Evolutionary conservation across 2,329 filamentous ascomycete genomes (phyloP).

Genomic region (Penicillium expansum): DNA sequence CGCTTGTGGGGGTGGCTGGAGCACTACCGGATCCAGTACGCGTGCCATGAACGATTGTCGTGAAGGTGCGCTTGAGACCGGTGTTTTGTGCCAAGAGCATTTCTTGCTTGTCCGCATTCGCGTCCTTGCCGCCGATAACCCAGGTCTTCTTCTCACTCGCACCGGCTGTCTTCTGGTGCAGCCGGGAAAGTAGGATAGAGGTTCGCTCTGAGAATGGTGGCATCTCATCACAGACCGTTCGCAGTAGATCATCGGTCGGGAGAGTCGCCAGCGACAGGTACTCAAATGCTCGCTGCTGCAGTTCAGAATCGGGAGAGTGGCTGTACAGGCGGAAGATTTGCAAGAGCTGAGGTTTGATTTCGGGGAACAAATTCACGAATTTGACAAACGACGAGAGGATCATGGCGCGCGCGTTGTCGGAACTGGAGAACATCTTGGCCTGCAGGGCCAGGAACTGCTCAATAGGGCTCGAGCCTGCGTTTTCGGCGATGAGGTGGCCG

Average conservation of each 20-base stretch:
- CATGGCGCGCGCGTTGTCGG: constrained; percentile 86
- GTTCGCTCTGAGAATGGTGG: constrained; percentile 94
- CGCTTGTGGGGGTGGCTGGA: constrained; percentile 39
- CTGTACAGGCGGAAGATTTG: constrained; percentile 90
- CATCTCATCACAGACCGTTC: constrained; percentile 98
- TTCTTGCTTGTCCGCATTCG: constrained; percentile 77
- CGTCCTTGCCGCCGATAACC: constrained; percentile 96
- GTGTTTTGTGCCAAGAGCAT: constrained; percentile 76
- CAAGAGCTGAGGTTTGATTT: constrained; percentile 93
- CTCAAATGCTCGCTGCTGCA: constrained; percentile 95
- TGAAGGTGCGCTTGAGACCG: constrained; percentile 84
- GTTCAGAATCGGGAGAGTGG: constrained; percentile 88
- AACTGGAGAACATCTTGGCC: constrained; percentile 82
- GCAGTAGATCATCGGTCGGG: constrained; percentile 83
- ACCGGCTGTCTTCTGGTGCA: constrained; percentile 91
- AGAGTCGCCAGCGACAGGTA: constrained; percentile 83
- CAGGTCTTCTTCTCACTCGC: constrained; percentile 95
- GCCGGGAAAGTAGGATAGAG: constrained; percentile 82
- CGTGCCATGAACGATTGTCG: constrained; percentile 48
- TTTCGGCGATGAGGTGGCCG: constrained; percentile 92
- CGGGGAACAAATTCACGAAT: constrained; percentile 96
- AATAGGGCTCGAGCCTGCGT: constrained; percentile 86
- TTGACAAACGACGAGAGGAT: constrained; percentile 95
- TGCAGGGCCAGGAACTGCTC: constrained; percentile 95
- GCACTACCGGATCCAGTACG: constrained; percentile 36